A percentile compares a stretch with the other conserved stretches of the same genome.
These are phyloP conservation scores for Leccinum obscurum DNA, from an alignment of 768 basidiomycete genomes.

Conservation along the genomic window DNA sequence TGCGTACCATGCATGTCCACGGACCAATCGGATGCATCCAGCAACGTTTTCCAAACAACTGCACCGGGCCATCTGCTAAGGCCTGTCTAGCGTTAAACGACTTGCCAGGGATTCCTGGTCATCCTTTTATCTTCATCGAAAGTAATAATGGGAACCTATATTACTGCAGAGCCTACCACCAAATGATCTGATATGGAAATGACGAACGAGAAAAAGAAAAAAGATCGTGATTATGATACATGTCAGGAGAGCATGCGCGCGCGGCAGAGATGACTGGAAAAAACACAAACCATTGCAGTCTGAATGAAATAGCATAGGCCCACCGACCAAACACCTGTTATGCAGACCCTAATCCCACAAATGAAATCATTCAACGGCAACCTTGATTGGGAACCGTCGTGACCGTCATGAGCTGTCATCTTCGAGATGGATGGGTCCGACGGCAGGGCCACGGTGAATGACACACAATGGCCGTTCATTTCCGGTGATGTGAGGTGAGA, in stretches of 20 bases:
- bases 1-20: neutral
- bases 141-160: neutral
- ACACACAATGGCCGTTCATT: constrained; percentile 1
- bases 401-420: constrained; percentile 12
- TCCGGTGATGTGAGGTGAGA: neutral
- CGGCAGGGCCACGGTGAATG: neutral
- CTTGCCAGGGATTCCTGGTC: neutral
- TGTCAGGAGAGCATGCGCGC: neutral
- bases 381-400: neutral
- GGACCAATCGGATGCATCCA: neutral
- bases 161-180: neutral
- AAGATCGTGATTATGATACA: neutral
- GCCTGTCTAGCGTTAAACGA: neutral
- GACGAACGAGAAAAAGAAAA: neutral
- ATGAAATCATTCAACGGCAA: neutral
- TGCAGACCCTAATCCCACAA: neutral
- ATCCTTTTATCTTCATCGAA: neutral
- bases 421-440: constrained; percentile 26
- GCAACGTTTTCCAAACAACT: neutral
- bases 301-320: neutral
- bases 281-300: constrained; percentile 6
- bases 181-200: neutral
- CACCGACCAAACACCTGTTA: neutral
- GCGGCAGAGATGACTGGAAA: constrained; percentile 1
- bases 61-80: neutral